phyloP scores from a whole-genome alignment of 140 eudicot species.

The Stevia rebaudiana region DNA sequence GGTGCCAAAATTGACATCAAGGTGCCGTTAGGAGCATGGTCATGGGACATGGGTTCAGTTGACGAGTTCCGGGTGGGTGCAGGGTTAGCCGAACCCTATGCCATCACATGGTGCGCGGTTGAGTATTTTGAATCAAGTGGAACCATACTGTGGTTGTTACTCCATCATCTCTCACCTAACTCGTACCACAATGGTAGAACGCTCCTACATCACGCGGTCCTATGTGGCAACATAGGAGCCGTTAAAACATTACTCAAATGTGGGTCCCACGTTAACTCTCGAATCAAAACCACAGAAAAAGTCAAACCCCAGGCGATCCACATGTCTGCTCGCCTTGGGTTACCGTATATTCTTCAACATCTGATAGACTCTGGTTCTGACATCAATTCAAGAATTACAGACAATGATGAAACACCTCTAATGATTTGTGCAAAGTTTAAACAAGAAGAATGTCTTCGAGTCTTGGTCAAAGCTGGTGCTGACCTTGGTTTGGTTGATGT shows the following conservation, averaged over 20 bases:
- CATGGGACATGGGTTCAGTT: slow-evolving; percentile 75
- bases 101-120: slow-evolving; percentile 80
- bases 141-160: slow-evolving; percentile 61
- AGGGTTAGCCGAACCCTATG: slow-evolving; percentile 76
- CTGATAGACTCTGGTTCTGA: slow-evolving; percentile 64
- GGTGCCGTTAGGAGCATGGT: slow-evolving; percentile 91
- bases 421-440: slow-evolving; percentile 56
- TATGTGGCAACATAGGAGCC: slow-evolving; percentile 65
- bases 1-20: slow-evolving; percentile 48
- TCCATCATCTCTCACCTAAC: slow-evolving; percentile 40
- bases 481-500: slow-evolving; percentile 61
- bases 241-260: slow-evolving; percentile 44
- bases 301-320: slow-evolving; percentile 54
- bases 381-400: slow-evolving; percentile 46
- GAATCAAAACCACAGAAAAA: slow-evolving; percentile 40
- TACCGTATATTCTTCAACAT: slow-evolving; percentile 36
- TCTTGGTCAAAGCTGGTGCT: slow-evolving; percentile 61
- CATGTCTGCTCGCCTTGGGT: slow-evolving; percentile 74
- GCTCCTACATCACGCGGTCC: slow-evolving; percentile 81
- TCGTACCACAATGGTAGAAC: slow-evolving; percentile 56
- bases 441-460: slow-evolving; percentile 58
- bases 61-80: slow-evolving; percentile 94
- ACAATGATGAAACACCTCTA: slow-evolving; percentile 56
- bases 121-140: slow-evolving; percentile 85
- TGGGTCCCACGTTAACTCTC: slow-evolving; percentile 51